These are phyloP conservation scores for Prunus mira DNA, from an alignment of 306 rosid species.

Conservation along the genomic window DNA sequence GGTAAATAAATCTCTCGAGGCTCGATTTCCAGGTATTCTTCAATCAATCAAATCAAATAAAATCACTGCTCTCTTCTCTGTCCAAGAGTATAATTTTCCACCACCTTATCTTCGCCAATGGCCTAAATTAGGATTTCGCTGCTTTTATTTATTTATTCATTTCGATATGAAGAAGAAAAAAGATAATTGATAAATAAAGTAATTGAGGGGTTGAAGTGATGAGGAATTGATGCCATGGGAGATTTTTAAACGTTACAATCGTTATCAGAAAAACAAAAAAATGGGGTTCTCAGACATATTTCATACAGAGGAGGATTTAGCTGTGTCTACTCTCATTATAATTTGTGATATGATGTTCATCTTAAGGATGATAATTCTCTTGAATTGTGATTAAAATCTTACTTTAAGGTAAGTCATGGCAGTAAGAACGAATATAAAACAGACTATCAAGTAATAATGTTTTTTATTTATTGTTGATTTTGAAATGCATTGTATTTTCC, in stretches of 20 bases:
- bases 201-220: not conserved
- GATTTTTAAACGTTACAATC: not conserved
- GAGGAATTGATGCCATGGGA: not conserved
- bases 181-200: not conserved
- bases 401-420: too few relatives aligned
- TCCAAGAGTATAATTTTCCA: too few relatives aligned
- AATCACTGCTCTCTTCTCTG: not conserved
- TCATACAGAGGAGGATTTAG: not conserved
- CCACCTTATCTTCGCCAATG: not conserved
- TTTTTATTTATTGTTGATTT: not conserved
- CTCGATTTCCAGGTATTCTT: slow-evolving; percentile 5
- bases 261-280: not conserved
- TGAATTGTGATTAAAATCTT: not conserved
- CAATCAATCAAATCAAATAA: not conserved
- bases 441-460: too few relatives aligned
- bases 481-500: not conserved
- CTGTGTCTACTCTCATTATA: too few relatives aligned
- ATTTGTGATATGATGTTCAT: not conserved
- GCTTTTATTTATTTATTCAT: not conserved
- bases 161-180: not conserved
- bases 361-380: not conserved
- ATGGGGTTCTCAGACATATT: not conserved
- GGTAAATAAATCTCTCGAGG: not conserved
- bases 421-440: too few relatives aligned
- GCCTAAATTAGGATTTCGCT: not conserved